Evolutionary conservation across 2,329 filamentous ascomycete species (phyloP), one percentile per base, ranked within the genome.

Genomic region (Ophiocordyceps camponoti-floridani): DNA sequence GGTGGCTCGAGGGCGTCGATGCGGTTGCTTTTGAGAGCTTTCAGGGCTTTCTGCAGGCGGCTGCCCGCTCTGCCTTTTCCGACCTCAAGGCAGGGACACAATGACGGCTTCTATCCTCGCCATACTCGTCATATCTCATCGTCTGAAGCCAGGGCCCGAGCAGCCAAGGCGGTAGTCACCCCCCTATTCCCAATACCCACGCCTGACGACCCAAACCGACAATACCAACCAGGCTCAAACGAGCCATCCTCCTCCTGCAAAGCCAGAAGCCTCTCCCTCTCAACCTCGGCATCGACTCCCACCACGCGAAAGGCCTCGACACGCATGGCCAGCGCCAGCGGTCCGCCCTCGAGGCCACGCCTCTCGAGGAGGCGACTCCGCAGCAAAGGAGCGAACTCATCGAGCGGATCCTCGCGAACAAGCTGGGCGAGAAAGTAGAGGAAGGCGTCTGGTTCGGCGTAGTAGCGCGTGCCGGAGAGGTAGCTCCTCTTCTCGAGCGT

Each of bases 21-120:
- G 66, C 73, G 16, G 69, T 79, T 1, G 56, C 91, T 0, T 94
- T 89, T 60, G 84, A 93, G 62, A 95, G 88, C 57, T 86, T 98
- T 49, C 82, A 79, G 48, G 87, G 85, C 0, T 86, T 88, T 66
- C 50, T 93, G 41, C 83, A 78, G 58, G 49, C 56, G 9, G 66
- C 53, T 4, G 31, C 14, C n/a, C n/a, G n/a, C n/a, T n/a, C n/a
- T n/a, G n/a, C n/a, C n/a, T n/a, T n/a, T n/a, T n/a, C n/a, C n/a
- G n/a, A n/a, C n/a, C n/a, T n/a, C n/a, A n/a, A n/a, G n/a, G n/a
- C n/a, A n/a, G n/a, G n/a, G n/a, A n/a, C 4, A 12, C 4, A 33
- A 4, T 33, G 31, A 33, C 10, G 4, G 4, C 14, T 12, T 6
- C 10, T 14, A 33, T 33, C 31, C 14, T 12, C 31, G 31, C 4